A percentile compares a stretch with the other conserved stretches of the same genome.
Evolutionary conservation across 495 filamentous ascomycete species (phyloP).

Genomic region (Aspergillus cavernicola): DNA sequence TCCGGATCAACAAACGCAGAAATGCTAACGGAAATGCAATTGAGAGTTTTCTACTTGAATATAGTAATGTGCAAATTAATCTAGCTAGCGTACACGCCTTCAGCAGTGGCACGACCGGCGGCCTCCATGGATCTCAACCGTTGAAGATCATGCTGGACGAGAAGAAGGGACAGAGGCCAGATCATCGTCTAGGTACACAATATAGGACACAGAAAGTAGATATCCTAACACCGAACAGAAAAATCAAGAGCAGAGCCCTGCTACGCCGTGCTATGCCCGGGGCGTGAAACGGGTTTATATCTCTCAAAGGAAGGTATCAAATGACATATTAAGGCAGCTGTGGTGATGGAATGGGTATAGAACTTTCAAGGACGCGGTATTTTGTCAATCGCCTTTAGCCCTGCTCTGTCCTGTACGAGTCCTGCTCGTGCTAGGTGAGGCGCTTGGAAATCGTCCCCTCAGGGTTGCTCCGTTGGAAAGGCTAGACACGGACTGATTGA

Average conservation of each 20-base stretch:
- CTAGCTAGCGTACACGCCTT: slow-evolving; percentile 4
- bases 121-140: no score
- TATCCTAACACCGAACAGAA: slow-evolving; percentile 6
- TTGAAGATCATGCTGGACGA: slow-evolving; percentile 1
- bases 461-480: slow-evolving; percentile 15
- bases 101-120: slow-evolving; percentile 10
- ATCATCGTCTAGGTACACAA: slow-evolving; percentile 7
- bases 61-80: background rate
- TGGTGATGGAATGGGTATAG: background rate
- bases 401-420: slow-evolving; percentile 34
- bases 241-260: slow-evolving; percentile 6
- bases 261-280: slow-evolving; percentile 21
- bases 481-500: slow-evolving; percentile 20
- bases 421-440: slow-evolving; percentile 40
- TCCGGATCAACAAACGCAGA: no score
- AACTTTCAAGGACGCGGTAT: no score
- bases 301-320: slow-evolving; percentile 16
- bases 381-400: slow-evolving; percentile 34
- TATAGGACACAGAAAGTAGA: slow-evolving; percentile 9
- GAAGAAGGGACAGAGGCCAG: background rate
- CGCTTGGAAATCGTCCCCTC: slow-evolving; percentile 20
- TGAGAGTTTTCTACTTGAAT: background rate
- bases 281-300: slow-evolving; percentile 12
- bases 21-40: background rate
- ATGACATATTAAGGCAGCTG: slow-evolving; percentile 14